These are phyloP conservation scores for Phyllosticta citriasiana DNA, from an alignment of 2,329 filamentous ascomycete species.

Conservation along the genomic window DNA sequence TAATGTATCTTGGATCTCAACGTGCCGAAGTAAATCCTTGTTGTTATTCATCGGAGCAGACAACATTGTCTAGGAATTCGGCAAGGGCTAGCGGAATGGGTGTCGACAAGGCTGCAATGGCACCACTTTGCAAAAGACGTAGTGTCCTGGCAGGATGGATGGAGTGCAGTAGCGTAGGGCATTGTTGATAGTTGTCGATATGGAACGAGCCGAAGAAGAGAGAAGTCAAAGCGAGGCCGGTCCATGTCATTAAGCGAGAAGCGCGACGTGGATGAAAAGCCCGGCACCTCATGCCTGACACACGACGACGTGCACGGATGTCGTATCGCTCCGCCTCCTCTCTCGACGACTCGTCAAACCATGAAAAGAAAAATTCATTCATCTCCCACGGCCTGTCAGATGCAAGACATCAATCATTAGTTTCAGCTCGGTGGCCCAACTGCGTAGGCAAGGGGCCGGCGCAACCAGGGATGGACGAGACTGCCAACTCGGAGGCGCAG, in stretches of 20 bases:
- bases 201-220: not conserved
- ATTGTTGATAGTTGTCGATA: not conserved
- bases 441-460: not conserved
- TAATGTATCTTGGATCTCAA: not conserved
- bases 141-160: not conserved
- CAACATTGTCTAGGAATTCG: not conserved
- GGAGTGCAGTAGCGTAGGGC: not conserved
- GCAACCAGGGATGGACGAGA: not conserved
- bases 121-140: not conserved
- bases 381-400: not conserved
- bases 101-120: not conserved
- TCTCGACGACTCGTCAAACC: not conserved
- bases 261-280: not conserved
- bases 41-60: not conserved
- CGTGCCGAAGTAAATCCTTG: not conserved
- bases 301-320: not conserved
- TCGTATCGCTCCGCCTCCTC: not conserved
- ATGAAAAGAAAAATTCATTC: not conserved
- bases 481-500: not conserved
- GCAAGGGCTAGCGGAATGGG: not conserved
- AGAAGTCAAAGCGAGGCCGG: not conserved
- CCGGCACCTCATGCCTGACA: not conserved
- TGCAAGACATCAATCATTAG: not conserved
- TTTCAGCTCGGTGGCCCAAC: not conserved
- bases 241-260: not conserved